Evolutionary conservation across 1,284 basidiomycete genomes (phyloP).

Genomic region (Anthracocystis walkeri): DNA sequence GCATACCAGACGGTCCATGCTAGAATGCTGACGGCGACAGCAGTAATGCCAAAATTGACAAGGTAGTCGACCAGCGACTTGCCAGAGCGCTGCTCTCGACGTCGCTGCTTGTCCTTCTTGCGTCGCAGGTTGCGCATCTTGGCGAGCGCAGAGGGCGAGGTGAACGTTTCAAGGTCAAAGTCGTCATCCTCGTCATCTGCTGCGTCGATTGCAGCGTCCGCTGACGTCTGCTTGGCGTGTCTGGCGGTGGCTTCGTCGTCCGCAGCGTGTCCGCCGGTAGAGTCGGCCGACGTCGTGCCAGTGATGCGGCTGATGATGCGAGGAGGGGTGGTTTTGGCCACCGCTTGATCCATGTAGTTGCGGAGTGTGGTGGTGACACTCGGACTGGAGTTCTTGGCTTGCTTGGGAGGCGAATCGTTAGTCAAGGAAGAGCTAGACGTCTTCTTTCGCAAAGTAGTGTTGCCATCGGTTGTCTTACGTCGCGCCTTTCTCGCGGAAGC

Average conservation of each 20-base stretch:
- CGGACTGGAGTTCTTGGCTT: constrained; percentile 12
- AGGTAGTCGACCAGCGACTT: constrained; percentile 20
- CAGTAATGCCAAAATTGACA: constrained; percentile 3
- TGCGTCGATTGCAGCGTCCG: constrained; percentile 8
- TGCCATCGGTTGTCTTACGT: constrained; percentile 42
- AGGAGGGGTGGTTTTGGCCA: constrained; percentile 46
- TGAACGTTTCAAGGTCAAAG: constrained; percentile 32
- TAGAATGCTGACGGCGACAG: constrained; percentile 17
- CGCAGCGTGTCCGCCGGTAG: constrained; percentile 21
- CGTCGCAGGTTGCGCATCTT: constrained; percentile 37
- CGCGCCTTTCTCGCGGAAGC: constrained; percentile 33
- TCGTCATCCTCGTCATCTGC: constrained; percentile 26
- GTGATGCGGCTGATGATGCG: constrained; percentile 39
- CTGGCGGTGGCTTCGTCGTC: constrained; percentile 24
- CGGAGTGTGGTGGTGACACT: constrained; percentile 12
- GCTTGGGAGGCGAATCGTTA: constrained; percentile 13
- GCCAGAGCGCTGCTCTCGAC: constrained; percentile 5
- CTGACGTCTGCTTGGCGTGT: not conserved
- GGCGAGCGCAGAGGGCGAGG: constrained; percentile 38
- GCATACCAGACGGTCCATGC: constrained; percentile 57
- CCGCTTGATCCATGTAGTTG: constrained; percentile 57
- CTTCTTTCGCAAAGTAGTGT: constrained; percentile 33
- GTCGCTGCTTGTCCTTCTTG: constrained; percentile 34
- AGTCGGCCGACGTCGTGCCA: constrained; percentile 22
- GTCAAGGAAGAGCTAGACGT: constrained; percentile 18